These are phyloP conservation scores for Zalaria sp. DNA, from an alignment of 2,329 filamentous ascomycete species.

Conservation along the genomic window DNA sequence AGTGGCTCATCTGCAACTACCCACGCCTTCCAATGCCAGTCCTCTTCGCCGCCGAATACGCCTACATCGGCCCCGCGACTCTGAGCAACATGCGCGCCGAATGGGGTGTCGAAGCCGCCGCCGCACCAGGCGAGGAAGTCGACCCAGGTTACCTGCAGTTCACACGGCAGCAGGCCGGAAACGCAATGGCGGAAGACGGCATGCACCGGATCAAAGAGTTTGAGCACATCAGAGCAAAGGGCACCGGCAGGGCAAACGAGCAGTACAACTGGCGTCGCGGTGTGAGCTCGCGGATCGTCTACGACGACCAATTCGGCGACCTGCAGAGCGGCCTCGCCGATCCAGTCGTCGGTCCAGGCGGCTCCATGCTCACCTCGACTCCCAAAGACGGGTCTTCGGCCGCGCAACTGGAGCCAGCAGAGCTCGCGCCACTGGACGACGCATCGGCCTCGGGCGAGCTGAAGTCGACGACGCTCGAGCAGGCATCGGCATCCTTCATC, in stretches of 20 bases:
- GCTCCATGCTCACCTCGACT: constrained; percentile 11
- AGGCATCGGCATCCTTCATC: constrained; percentile 63
- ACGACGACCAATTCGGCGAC: constrained; percentile 78
- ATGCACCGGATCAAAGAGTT: constrained; percentile 17
- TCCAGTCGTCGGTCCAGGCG: constrained; percentile 12
- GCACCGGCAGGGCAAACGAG: constrained; percentile 30
- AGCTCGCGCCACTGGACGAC: neutral
- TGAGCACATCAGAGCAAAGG: constrained; percentile 12
- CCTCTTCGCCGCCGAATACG: constrained; percentile 71
- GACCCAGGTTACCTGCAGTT: constrained; percentile 86
- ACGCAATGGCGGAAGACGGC: constrained; percentile 17
- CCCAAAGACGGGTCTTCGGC: neutral
- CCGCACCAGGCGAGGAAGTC: constrained; percentile 76
- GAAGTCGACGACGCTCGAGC: constrained; percentile 30
- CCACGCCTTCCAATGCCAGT: constrained; percentile 84
- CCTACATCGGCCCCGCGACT: constrained; percentile 64
- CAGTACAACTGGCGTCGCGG: constrained; percentile 49
- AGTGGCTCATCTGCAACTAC: constrained; percentile 78
- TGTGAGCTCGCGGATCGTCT: constrained; percentile 62
- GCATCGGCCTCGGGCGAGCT: constrained; percentile 1
- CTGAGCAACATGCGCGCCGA: constrained; percentile 60
- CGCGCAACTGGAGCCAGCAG: neutral
- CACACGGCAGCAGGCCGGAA: constrained; percentile 33
- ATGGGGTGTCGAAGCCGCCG: constrained; percentile 88
- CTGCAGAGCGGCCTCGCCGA: constrained; percentile 19